Conservation (phyloP, 2,329 filamentous ascomycete genomes). For the Coniochaeta sp. region DNA sequence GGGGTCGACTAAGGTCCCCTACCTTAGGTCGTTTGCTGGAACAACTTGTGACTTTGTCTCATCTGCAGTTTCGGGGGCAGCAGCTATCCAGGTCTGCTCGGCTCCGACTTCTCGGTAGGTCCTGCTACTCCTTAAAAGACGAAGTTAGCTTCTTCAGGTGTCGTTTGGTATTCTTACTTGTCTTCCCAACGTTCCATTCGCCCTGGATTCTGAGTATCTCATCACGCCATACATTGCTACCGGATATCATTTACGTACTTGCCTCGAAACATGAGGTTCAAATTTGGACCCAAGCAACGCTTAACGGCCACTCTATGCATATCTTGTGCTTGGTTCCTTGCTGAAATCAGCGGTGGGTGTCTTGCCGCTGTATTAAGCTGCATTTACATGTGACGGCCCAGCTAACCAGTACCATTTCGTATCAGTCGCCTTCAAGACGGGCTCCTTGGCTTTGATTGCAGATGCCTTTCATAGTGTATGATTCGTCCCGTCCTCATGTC, state of each 20-base stretch:
- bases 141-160: neutral
- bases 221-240: neutral
- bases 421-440: conserved; percentile 60
- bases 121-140: neutral
- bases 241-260: neutral
- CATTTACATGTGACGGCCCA: neutral
- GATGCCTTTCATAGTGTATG: conserved; percentile 74
- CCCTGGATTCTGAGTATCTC: neutral
- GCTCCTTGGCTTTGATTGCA: conserved; percentile 64
- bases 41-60: neutral
- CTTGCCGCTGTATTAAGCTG: neutral
- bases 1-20: neutral
- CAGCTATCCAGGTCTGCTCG: neutral
- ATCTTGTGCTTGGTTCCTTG: conserved; percentile 42
- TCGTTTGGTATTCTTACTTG: neutral
- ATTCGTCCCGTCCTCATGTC: conserved; percentile 1
- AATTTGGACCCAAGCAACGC: conserved; percentile 34
- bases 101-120: neutral
- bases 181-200: neutral
- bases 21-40: neutral
- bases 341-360: conserved; percentile 37
- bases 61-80: neutral
- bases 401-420: conserved; percentile 4
- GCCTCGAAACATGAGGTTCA: conserved; percentile 23
- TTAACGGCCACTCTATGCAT: conserved; percentile 40